These are phyloP conservation scores for Plasmodium vivax DNA, from an alignment of 169 alveolate species.

Conservation along the genomic window DNA sequence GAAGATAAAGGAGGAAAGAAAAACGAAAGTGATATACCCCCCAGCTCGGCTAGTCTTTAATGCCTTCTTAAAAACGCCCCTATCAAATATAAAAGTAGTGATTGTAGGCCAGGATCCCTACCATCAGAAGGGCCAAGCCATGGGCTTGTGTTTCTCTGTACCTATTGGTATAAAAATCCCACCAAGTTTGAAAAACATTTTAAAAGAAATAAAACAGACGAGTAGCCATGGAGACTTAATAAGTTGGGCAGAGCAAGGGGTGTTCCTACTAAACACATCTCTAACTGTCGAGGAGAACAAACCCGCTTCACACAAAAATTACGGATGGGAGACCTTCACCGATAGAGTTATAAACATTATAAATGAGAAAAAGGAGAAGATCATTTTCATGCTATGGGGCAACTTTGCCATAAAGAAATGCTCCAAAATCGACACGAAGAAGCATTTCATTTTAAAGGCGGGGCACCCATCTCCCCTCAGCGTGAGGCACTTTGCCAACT, in stretches of 20 bases:
- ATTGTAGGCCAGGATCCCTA: slow-evolving; percentile 99
- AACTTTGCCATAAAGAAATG: slow-evolving; percentile 94
- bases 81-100: slow-evolving; percentile 91
- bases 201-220: slow-evolving; percentile 91
- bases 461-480: slow-evolving; percentile 99
- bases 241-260: slow-evolving; percentile 98
- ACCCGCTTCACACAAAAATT: slow-evolving; percentile 75
- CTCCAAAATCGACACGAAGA: slow-evolving; percentile 87
- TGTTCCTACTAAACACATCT: slow-evolving; percentile 95
- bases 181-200: slow-evolving; percentile 97
- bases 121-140: slow-evolving; percentile 97
- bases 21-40: slow-evolving; percentile 85
- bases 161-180: slow-evolving; percentile 95
- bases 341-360: slow-evolving; percentile 89
- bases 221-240: slow-evolving; percentile 96
- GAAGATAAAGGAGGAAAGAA: slow-evolving; percentile 83
- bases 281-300: slow-evolving; percentile 91
- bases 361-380: slow-evolving; percentile 84
- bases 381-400: slow-evolving; percentile 95
- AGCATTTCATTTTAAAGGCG: slow-evolving; percentile 92
- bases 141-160: slow-evolving; percentile 98
- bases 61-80: slow-evolving; percentile 90
- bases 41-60: slow-evolving; percentile 89
- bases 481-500: slow-evolving; percentile 77
- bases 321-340: slow-evolving; percentile 94